phyloP scores from a whole-genome alignment of 192 early-diverging fungal species.

The Umbelopsis vinacea region DNA sequence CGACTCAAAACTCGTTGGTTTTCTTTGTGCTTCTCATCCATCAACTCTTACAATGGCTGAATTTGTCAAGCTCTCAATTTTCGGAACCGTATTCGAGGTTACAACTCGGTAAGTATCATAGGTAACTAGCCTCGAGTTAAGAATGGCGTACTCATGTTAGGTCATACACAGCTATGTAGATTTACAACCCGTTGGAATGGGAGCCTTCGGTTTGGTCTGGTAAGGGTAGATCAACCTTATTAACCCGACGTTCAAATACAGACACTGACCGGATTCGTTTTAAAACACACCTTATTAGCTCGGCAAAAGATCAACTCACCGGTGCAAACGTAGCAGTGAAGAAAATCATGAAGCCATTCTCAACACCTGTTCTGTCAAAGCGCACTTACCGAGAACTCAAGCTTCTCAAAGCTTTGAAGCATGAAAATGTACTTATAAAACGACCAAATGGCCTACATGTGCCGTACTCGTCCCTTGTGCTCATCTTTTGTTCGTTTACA shows the following conservation, averaged over 20 bases:
- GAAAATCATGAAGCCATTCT: constrained; percentile 96
- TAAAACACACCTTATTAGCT: constrained; percentile 50
- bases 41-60: constrained; percentile 58
- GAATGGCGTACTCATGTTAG: background rate
- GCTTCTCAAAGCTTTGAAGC: constrained; percentile 89
- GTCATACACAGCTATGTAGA: constrained; percentile 76
- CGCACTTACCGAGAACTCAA: constrained; percentile 95
- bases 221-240: constrained; percentile 63
- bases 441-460: background rate
- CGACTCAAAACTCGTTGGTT: background rate
- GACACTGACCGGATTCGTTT: background rate
- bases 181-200: constrained; percentile 95
- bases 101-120: constrained; percentile 60
- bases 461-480: too few relatives aligned
- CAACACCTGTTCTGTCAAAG: constrained; percentile 90
- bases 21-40: constrained; percentile 21
- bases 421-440: constrained; percentile 80
- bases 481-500: constrained; percentile 22
- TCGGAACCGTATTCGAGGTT: constrained; percentile 85
- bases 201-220: constrained; percentile 98
- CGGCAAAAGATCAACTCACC: constrained; percentile 88
- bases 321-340: constrained; percentile 90
- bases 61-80: constrained; percentile 77
- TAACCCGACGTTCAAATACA: too few relatives aligned
- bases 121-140: background rate